Evolutionary conservation across 495 filamentous ascomycete species (phyloP), one percentile per base, ranked within the genome.

Genomic region (Podospora comata): DNA sequence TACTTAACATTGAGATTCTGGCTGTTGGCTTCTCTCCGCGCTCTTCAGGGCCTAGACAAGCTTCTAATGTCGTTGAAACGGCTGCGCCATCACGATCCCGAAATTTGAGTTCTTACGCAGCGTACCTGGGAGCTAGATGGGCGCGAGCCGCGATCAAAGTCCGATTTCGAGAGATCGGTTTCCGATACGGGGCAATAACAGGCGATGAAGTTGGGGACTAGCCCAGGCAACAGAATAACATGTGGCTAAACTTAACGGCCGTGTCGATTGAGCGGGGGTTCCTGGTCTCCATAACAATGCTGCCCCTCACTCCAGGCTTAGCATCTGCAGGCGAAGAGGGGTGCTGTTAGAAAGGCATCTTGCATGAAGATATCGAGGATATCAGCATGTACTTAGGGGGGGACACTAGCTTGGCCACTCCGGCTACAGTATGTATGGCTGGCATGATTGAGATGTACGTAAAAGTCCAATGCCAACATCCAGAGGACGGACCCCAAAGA

Each of bases 141-240:
- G 6, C 13, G 39, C 39, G 39, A 48, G 63, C 57, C 67, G 62
- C 67, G 19, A 48, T 54, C 26, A 2, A 27, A 65, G 67, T 62
- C 63, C 67, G 67, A 68, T 68, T 65, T 59, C 60, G 2, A 70
- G 68, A 70, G 68, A 70, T 70, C 68, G 48, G 68, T 57, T 64
- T 64, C 68, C 59, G 61, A 63, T 27, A 60, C 60, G 55, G 65
- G 68, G 55, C 28, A 56, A 57, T 30, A 1, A 39, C 11, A 39
- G 60, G 34, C 18, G n/a, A 28, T 58, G 44, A 32, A 30, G 56
- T 56, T 64, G 60, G 64, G 54, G 30, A 67, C 62, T 48, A 48
- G 39, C 13, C 39, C 65, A 70, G 69, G 69, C 69, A 70, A 57
- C 69, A 70, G 69, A 65, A 70, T 70, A 61, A 65, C 58, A 62